Base-by-base conservation (phyloP, 345 rosid genomes). In the Citrus unshiu region DNA sequence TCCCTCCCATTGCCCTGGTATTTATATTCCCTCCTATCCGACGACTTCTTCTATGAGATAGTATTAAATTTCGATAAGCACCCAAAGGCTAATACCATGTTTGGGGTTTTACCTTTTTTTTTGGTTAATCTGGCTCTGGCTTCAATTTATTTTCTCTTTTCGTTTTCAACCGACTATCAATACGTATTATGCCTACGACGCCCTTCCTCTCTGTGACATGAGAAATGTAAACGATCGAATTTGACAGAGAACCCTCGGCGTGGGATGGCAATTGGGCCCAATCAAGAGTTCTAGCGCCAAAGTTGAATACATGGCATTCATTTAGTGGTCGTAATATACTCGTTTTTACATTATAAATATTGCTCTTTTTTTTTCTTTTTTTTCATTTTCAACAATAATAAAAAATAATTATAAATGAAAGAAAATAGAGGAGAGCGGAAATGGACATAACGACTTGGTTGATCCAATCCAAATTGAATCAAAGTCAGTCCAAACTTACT, bases 1-100 rank as follows among this genome's bases (percentile, higher is more conserved):
- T 80, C 77, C 77, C 82, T 78, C 85, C 90, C 96, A 92, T 87
- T 77, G 57, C 18, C 18, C 69, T 40, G 30, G 51, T 12, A 78
- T 43, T 66, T 5, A 10, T 63, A 73, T 56, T 35, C 59, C 32
- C 46, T 30, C 21, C 40, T 30, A 43, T 75, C 54, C 78, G 54
- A 24, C 56, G 27, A 6, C 66, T 65, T 16, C 32, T 21, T 56
- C 12, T 57, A 37, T 59, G 25, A 12, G 40, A 19, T 21, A 6
- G 59, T 6, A 67, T 27, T 27, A 63, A 65, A 79, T 57, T 76
- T 79, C 51, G n/a, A 39, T 73, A 43, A 82, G 81, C 83, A 22
- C 80, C 64, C 32, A n/a, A 78, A 35, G 78, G 78, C 83, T 70
- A 81, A 75, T 29, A 65, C 60, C 88, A 87, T 87, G 58, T 46